Base-by-base conservation (phyloP, 2,329 filamentous ascomycete genomes). In the Fusarium marasasianum region DNA sequence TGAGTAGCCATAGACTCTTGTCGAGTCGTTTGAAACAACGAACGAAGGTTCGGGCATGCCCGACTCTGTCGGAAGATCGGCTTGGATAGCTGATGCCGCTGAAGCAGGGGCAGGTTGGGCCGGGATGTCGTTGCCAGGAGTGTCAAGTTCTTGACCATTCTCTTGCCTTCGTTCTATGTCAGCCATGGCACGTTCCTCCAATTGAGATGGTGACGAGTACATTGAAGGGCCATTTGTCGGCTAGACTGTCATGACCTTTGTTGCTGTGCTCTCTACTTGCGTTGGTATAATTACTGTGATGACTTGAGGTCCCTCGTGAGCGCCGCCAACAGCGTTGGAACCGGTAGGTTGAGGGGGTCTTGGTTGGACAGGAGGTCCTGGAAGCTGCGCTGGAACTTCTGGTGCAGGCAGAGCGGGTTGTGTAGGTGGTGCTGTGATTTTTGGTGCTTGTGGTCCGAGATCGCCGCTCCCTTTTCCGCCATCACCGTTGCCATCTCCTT, bases 251-350 rank as follows among this genome's bases (percentile, higher is more conserved):
- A 73, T 54, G 38, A 71, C 48, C 35, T 37, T 71, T 35, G 72
- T 80, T 50, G 73, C 56, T 14, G 76, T 72, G 17, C 71, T 63
- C 15, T 71, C 66, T 15, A 75, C 56, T 24, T 71, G 66, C 17
- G 72, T 69, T 26, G 79, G 65, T 22, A 76, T 65, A 44, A 79
- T 75, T 11, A 81, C 66, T 20, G 77, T 80, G 31, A 79, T 65
- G 24, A 78, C 50, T 13, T 74, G 51, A 54, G 66, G 73, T 18
- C 55, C 50, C 31, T 60, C 47, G 33, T 45, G n/a, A 29, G 55
- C 24, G 33, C 54, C 48, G 6, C 31, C 55, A 15, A 26, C 38
- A 48, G 31, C 24, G 24, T 45, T 50, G 38, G 54, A 41, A n/a
- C 38, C 40, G 3, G 66, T 66, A 31, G 71, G 17, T 18, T 60